These are phyloP conservation scores for Pelargonium myrrhifolium DNA, from an alignment of 441 rosid genomes.

Conservation along the genomic window DNA sequence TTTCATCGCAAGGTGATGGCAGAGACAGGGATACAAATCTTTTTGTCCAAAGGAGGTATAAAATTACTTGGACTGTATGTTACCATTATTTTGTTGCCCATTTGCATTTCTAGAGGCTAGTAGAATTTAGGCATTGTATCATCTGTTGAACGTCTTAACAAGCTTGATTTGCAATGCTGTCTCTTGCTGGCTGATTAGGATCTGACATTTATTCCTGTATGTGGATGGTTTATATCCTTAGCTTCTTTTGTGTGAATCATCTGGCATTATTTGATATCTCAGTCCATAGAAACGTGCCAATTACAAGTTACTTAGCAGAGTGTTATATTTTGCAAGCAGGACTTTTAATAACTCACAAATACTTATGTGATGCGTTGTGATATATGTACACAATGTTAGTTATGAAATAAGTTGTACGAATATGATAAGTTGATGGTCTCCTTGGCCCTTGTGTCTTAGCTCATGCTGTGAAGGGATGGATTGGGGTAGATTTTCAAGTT, in stretches of 20 bases:
- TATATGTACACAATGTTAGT: not conserved
- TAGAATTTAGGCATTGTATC: slow-evolving; percentile 6
- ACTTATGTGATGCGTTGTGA: not conserved
- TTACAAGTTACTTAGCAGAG: no score
- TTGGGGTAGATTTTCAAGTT: not conserved
- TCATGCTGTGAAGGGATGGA: not conserved
- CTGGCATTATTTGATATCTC: not conserved
- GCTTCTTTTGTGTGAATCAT: not conserved
- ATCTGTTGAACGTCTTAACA: not conserved
- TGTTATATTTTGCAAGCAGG: not conserved
- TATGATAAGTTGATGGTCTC: not conserved
- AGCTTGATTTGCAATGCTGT: not conserved
- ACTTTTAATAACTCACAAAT: not conserved
- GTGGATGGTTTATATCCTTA: not conserved
- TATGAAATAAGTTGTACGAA: not conserved
- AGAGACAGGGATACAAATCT: slow-evolving; percentile 68
- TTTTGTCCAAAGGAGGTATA: slow-evolving; percentile 84
- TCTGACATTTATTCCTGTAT: not conserved
- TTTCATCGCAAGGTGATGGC: slow-evolving; percentile 68
- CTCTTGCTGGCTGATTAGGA: not conserved
- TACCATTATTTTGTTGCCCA: not conserved
- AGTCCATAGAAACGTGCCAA: no score
- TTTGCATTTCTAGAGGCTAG: slow-evolving; percentile 18
- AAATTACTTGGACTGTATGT: not conserved
- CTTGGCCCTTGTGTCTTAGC: not conserved